These are phyloP conservation scores for Trichoderma sp. DNA, from an alignment of 2,329 filamentous ascomycete genomes.

Conservation along the genomic window DNA sequence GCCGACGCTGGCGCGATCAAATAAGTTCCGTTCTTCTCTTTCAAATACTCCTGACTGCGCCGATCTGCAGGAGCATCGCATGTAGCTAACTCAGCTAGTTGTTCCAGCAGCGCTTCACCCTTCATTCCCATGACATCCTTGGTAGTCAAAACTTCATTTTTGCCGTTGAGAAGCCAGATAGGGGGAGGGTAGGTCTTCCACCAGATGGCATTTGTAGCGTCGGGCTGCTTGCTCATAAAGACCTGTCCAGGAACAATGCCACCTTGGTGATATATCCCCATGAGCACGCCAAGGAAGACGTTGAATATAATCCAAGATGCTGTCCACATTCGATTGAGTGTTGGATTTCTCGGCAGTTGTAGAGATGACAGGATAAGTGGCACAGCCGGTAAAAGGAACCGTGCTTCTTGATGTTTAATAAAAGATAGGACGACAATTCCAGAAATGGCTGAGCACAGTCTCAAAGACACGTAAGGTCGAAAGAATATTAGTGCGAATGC, in stretches of 20 bases:
- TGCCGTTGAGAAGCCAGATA: conserved; percentile 77
- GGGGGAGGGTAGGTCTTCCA: conserved; percentile 87
- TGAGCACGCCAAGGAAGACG: conserved; percentile 66
- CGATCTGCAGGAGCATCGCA: conserved; percentile 64
- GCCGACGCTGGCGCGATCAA: conserved; percentile 76
- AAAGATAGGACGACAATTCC: conserved; percentile 71
- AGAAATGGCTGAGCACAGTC: conserved; percentile 74
- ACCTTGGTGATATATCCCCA: conserved; percentile 83
- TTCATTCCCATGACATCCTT: conserved; percentile 75
- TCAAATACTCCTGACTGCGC: conserved; percentile 59
- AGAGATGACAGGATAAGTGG: conserved; percentile 78
- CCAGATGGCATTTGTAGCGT: conserved; percentile 73
- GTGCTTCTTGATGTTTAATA: conserved; percentile 79
- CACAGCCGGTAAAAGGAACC: conserved; percentile 75
- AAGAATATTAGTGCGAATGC: conserved; percentile 65
- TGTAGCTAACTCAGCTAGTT: conserved; percentile 62
- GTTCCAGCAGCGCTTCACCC: conserved; percentile 61
- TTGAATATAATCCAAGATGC: conserved; percentile 72
- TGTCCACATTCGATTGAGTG: conserved; percentile 58
- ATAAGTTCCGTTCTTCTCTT: conserved; percentile 67
- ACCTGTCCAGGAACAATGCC: conserved; percentile 77
- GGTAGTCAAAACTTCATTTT: conserved; percentile 72
- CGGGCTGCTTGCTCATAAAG: conserved; percentile 70
- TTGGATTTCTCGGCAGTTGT: conserved; percentile 62
- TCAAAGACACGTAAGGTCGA: conserved; percentile 60